Base-by-base conservation (phyloP, 78 protist genomes). In the Dictyostelium brefeldianum region DNA sequence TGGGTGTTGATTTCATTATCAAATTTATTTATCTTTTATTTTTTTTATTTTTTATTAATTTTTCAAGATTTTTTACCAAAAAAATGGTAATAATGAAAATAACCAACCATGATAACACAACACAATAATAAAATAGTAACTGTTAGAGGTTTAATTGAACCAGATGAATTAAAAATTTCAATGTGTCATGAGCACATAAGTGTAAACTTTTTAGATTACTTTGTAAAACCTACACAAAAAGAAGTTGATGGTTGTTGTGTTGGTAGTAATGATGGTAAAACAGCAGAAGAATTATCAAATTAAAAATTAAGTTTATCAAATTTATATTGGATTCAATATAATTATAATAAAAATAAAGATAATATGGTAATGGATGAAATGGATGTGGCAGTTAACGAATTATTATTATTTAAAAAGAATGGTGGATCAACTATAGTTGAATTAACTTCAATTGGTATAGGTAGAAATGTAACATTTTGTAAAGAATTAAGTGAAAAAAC, bases 371-470 rank as follows among this genome's bases (percentile, higher is more conserved):
- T 79, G 12, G 46, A 89, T 50, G 83, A 89, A 54, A 6, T 22
- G 15, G 79, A 67, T 22, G 47, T 80, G 17, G 94, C 94, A 22
- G 4, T 78, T 0, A 43, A 22, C 5, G 94, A 89, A 62, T 57
- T 89, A 43, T 74, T 59, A 22, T 9, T 89, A 25, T 89, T 29
- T 54, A 89, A 78, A 62, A 41, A 41, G 11, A 22, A 46, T 25
- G 94, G 94, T 64, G 94, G 94, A 5, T 20, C 36, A 0, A 89
- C 94, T 4, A 79, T 89, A 0, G 85, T 89, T 48, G 94, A 89
- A 27, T 84, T 89, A 0, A 89, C 94, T 5, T 78, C 94, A 5
- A 69, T 18, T 12, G 94, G 94, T 14, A 89, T 89, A 14, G 94
- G 94, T 43, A 53, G 89, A 53, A 73, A 69, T 46, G 85, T 84